Conservation (phyloP, 2,329 filamentous ascomycete species). For the Diatrype stigma region DNA sequence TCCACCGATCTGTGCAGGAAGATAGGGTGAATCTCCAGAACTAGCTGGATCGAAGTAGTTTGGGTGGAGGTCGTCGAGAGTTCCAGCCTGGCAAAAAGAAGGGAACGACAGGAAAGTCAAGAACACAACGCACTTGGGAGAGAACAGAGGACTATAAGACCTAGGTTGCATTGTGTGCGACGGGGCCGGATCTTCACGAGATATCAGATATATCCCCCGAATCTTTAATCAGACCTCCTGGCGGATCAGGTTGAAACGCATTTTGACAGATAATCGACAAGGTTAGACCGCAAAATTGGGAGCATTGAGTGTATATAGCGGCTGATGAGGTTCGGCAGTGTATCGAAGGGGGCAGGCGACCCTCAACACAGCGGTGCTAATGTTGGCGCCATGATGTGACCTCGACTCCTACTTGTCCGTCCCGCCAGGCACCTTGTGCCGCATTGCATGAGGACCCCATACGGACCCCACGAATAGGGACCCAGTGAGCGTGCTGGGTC, state of each 20-base stretch:
- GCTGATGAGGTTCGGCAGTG: constrained; percentile 46
- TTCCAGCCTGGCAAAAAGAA: constrained; percentile 17
- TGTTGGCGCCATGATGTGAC: constrained; percentile 37
- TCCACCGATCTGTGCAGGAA: constrained; percentile 78
- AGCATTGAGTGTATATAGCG: constrained; percentile 54
- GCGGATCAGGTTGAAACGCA: constrained; percentile 47
- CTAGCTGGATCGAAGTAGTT: constrained; percentile 48
- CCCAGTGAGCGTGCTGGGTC: constrained; percentile 28
- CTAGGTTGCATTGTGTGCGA: constrained; percentile 29
- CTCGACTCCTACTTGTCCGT: constrained; percentile 39
- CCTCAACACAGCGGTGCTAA: constrained; percentile 24
- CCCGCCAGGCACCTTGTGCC: constrained; percentile 25
- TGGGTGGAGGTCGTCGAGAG: background rate
- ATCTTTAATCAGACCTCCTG: constrained; percentile 36
- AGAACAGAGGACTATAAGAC: constrained; percentile 28
- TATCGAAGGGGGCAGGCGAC: constrained; percentile 31
- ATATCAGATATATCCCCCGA: constrained; percentile 19
- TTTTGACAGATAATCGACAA: constrained; percentile 44
- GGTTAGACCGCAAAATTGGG: constrained; percentile 37
- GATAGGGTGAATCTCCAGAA: constrained; percentile 56
- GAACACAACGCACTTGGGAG: constrained; percentile 21
- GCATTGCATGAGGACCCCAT: constrained; percentile 23
- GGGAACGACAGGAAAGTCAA: constrained; percentile 20
- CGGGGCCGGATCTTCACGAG: constrained; percentile 24
- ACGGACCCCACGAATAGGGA: constrained; percentile 34